These are phyloP conservation scores for Calvatia gigantea DNA, from an alignment of 768 basidiomycete genomes.

Conservation along the genomic window DNA sequence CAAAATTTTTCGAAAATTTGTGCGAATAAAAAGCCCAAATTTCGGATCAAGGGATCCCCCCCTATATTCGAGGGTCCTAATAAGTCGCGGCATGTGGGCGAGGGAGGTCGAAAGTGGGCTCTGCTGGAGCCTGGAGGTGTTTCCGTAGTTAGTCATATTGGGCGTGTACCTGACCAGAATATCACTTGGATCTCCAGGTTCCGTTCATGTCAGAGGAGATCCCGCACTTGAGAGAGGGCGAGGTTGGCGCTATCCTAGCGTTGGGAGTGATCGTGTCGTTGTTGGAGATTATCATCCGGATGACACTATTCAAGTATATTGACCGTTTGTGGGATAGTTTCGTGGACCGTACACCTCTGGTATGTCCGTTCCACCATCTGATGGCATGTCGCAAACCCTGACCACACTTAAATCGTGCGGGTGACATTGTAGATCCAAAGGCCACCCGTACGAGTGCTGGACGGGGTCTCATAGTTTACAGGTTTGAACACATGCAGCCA, in stretches of 20 bases:
- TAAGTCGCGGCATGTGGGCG: too few species aligned
- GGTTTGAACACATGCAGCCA: too few species aligned
- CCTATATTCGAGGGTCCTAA: too few species aligned
- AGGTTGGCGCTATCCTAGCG: neutral
- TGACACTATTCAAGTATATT: neutral
- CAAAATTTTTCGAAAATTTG: too few species aligned
- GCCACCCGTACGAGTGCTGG: neutral
- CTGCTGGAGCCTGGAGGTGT: too few species aligned
- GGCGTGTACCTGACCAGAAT: neutral
- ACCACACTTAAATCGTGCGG: neutral
- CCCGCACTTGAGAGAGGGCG: too few species aligned
- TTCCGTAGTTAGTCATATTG: too few species aligned
- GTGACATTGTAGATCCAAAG: neutral
- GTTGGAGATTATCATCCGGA: neutral
- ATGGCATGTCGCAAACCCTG: neutral
- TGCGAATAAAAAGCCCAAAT: too few species aligned
- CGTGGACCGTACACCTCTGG: neutral
- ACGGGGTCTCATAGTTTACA: neutral
- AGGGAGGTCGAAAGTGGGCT: too few species aligned
- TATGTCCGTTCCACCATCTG: neutral
- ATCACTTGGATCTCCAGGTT: neutral
- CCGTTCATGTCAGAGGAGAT: neutral
- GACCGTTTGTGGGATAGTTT: neutral
- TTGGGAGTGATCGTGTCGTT: neutral
- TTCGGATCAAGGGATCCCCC: too few species aligned